Evolutionary conservation across 495 filamentous ascomycete species (phyloP), one percentile per base, ranked within the genome.

Genomic region (Bathelium albidoporum): DNA sequence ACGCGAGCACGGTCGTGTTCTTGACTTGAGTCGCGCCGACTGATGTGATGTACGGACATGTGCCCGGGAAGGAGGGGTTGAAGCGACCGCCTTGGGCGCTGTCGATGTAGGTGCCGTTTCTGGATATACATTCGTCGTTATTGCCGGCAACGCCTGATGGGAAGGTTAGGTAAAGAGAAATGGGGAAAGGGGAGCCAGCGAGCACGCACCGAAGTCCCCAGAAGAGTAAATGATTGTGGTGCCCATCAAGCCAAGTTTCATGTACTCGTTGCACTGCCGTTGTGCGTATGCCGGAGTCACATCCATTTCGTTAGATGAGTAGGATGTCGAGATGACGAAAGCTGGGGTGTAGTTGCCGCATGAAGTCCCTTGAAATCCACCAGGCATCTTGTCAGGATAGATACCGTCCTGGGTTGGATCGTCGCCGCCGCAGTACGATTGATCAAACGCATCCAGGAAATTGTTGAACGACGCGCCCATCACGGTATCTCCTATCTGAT

Each of bases 181-280:
- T 20, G 44, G 44, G 44, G 49, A 55, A 29, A 2, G 9, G 49
- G 22, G 20, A 11, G 5, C 29, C 16, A 55, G 5, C 12, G 24
- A 55, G 5, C 9, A 29, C 49, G 24, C 84, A 32, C 85, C 84
- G 32, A 74, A 77, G 72, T 87, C 84, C 10, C 85, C 84, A 0
- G 80, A 84, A 0, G 85, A 81, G 65, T 82, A 81, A 41, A 89
- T 66, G 22, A 87, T 74, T 0, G 83, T 82, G 9, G 85, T 77
- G 12, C 86, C 86, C 62, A 81, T 81, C 26, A 88, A 75, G 1
- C 80, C 85, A 7, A 88, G 83, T 74, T 89, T 88, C 76, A 88
- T 79, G 68, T 77, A 79, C 68, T 75, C 77, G 5, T 87, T 84
- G 73, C 87, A 90, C 69, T 84, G 82, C 26, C 79, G 82, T 41